Base-by-base conservation (phyloP, 345 rosid species). In the Aquilaria sinensis region DNA sequence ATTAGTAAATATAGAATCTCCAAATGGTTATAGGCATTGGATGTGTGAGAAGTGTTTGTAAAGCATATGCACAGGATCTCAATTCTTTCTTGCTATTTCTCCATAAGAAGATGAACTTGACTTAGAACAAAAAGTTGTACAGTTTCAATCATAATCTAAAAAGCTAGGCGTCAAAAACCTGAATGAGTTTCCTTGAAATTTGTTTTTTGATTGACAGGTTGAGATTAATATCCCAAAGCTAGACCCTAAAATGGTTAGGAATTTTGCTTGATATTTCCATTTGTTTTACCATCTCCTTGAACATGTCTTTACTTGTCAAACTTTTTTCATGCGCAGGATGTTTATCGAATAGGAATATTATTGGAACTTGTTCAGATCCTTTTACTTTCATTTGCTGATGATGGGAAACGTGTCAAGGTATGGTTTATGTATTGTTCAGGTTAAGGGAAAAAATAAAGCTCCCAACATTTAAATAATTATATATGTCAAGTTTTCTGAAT, bases 351-450 rank as follows among this genome's bases (percentile, higher is more conserved):
- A 77, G 98, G 98, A 66, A 89, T 97, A 16, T 78, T 93, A 74
- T 84, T 87, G 90, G 98, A 93, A 78, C 97, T 89, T 61, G 90
- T 87, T 64, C 86, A 96, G 53, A 70, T 65, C 64, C 71, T 93
- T 67, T 93, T 96, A 72, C 93, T 93, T 70, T 80, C 94, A 63
- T 93, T 89, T 79, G 90, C 97, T 47, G 94, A 89, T 66, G 98
- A 93, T 75, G 98, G 98, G 54, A 93, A 89, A 78, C 77, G 76
- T 77, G 97, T 93, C 63, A 89, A 93, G 97, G 98, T 88, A 63
- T n/a, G n/a, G 46, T 37, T 15, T 3, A 37, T 7, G 1, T 37
- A 37, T 2, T 37, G 23, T 23, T 23, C 23, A 23, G 23, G 23
- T 23, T 1, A 37, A 37, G 43, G 43, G 7, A 37, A 37, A 7